phyloP scores from a whole-genome alignment of 1,139 yeast species.

The Trichomonascaceae sp. region DNA sequence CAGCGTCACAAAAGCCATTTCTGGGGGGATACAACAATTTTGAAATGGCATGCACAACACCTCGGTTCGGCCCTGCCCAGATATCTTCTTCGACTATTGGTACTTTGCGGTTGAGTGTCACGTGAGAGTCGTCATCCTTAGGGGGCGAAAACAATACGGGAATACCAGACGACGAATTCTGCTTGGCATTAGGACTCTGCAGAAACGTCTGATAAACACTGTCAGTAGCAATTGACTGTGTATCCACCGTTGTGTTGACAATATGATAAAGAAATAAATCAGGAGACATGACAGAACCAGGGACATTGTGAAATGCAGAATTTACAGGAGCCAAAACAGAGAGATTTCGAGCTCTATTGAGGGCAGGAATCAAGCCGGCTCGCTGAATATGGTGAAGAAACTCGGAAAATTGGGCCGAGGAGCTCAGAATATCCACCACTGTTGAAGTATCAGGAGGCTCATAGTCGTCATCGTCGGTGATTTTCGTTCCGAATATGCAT shows the following conservation, averaged over 20 bases:
- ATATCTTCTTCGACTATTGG: conserved; percentile 59
- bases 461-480: not conserved
- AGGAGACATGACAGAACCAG: conserved; percentile 23
- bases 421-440: conserved; percentile 70
- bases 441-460: conserved; percentile 27
- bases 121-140: conserved; percentile 1
- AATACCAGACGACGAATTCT: conserved; percentile 1
- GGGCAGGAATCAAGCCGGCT: conserved; percentile 58
- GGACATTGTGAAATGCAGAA: conserved; percentile 55
- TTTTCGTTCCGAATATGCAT: not conserved
- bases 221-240: conserved; percentile 13
- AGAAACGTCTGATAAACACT: conserved; percentile 3
- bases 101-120: conserved; percentile 24
- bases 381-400: conserved; percentile 62
- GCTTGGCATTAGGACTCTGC: conserved; percentile 8
- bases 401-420: conserved; percentile 65
- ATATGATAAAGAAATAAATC: conserved; percentile 34
- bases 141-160: conserved; percentile 6
- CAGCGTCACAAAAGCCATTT: conserved; percentile 37
- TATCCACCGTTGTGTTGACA: conserved; percentile 26
- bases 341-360: conserved; percentile 60
- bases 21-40: conserved; percentile 42
- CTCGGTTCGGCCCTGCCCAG: conserved; percentile 60
- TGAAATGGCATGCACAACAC: conserved; percentile 71
- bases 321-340: conserved; percentile 85